Conservation (phyloP, 2,329 filamentous ascomycete species). For the Fusarium anguioides region DNA sequence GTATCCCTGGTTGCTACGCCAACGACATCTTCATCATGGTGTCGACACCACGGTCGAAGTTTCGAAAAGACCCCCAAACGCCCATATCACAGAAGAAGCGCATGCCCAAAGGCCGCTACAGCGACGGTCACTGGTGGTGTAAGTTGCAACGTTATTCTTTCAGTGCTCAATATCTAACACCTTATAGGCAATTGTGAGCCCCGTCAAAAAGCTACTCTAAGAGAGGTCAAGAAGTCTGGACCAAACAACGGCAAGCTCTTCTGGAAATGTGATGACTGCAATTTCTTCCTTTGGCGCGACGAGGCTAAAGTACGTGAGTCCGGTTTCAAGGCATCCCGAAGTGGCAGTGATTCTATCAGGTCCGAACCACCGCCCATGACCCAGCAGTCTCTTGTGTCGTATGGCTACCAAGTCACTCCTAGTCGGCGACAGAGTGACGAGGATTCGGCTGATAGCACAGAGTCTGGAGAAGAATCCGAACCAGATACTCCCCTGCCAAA, state of each 20-base stretch:
- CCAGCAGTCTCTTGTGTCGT: conserved; percentile 46
- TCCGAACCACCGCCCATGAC: conserved; percentile 46
- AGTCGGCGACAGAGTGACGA: conserved; percentile 27
- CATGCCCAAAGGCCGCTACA: conserved; percentile 48
- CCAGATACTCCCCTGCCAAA: conserved; percentile 2
- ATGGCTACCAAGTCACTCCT: conserved; percentile 45
- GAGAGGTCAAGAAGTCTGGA: conserved; percentile 53
- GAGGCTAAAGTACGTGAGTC: conserved; percentile 49
- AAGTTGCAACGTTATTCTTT: conserved; percentile 22
- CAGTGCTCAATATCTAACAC: neutral
- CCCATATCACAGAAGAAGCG: conserved; percentile 47
- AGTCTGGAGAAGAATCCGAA: conserved; percentile 27
- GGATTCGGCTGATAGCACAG: conserved; percentile 12
- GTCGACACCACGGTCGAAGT: conserved; percentile 28
- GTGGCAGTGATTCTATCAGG: conserved; percentile 18
- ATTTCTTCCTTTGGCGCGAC: conserved; percentile 60
- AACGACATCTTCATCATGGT: conserved; percentile 21
- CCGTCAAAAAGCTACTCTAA: conserved; percentile 50
- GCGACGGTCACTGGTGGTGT: conserved; percentile 54
- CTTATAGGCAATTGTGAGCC: conserved; percentile 57
- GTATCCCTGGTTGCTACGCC: neutral
- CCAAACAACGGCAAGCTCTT: conserved; percentile 57
- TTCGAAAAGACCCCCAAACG: conserved; percentile 32
- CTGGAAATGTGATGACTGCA: conserved; percentile 57
- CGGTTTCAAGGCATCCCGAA: conserved; percentile 25